Evolutionary conservation across 495 filamentous ascomycete genomes (phyloP).

Genomic region (Lasiosphaeria miniovina): DNA sequence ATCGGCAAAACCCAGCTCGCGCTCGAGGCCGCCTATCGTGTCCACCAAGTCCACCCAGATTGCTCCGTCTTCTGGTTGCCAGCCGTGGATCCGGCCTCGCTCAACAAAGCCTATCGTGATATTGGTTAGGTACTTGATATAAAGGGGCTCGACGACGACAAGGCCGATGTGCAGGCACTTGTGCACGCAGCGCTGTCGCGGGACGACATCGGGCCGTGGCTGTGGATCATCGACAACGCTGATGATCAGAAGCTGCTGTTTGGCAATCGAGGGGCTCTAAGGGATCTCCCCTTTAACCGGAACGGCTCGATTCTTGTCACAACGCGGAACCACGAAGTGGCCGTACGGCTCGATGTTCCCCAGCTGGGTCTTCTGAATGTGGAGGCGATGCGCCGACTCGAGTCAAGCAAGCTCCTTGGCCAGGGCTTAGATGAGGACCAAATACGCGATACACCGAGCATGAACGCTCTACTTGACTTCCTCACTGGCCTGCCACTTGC

Average conservation of each 20-base stretch:
- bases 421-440: conserved; percentile 15
- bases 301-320: conserved; percentile 42
- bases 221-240: conserved; percentile 54
- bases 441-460: conserved; percentile 11
- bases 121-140: conserved; percentile 39
- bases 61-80: conserved; percentile 49
- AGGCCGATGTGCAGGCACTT: conserved; percentile 37
- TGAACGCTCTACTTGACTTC: conserved; percentile 29
- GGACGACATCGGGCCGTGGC: conserved; percentile 37
- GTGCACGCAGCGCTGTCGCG: conserved; percentile 34
- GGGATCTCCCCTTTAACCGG: conserved; percentile 37
- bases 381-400: conserved; percentile 28
- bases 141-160: conserved; percentile 27
- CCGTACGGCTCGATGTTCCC: conserved; percentile 16
- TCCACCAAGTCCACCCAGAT: conserved; percentile 31
- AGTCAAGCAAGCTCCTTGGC: conserved; percentile 22
- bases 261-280: conserved; percentile 3
- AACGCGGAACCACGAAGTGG: conserved; percentile 32
- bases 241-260: conserved; percentile 43
- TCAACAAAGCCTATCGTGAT: conserved; percentile 42
- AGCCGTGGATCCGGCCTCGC: conserved; percentile 32
- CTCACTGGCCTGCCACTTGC: conserved; percentile 45
- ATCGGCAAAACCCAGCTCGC: conserved; percentile 54
- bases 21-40: conserved; percentile 48
- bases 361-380: conserved; percentile 15